Evolutionary conservation across 1,284 basidiomycete species (phyloP), one percentile per base, ranked within the genome.

Genomic region (Filobasidium uniguttulatum): DNA sequence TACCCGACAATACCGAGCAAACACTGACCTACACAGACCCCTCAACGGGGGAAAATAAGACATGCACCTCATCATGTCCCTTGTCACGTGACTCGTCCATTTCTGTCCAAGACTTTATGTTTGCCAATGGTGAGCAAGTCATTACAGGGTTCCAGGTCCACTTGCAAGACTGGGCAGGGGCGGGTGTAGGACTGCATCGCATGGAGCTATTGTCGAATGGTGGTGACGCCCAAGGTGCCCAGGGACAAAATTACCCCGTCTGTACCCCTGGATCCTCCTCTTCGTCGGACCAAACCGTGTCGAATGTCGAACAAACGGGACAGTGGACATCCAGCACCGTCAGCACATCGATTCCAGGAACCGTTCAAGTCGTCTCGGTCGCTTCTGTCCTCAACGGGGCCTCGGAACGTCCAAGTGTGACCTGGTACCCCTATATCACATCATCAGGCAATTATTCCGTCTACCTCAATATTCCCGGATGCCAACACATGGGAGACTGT

Each of bases 181-280:
- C 73, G 9, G 78, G 81, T 5, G 77, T 87, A 2, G 94, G 89
- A 50, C 71, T 98, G 44, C 85, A 93, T 65, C 73, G 94, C 47
- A 66, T 97, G 34, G 86, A 97, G 65, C 73, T 97, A 7, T 78
- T 98, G 10, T 91, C 88, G 0, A 82, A 85, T 8, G 93, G 93
- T 55, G 38, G 38, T 6, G 64, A 56, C 23, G 54, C 54, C 0
- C 55, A 56, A 6, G 55, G 55, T 6, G 58, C 59, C 4, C 31
- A 40, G 2, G 75, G 84, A 1, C 69, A 82, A 17, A 89, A 90
- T 63, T 70, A 67, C 14, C 65, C 72, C 37, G 84, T 84, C 0
- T 90, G 88, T 63, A 85, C 82, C 59, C 80, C 82, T 4, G 34
- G 31, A n/a, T 29, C 4, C 75, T 72, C 52, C 70, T 81, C 1